A percentile compares a stretch with the other conserved stretches of the same genome.
phyloP scores from a whole-genome alignment of 306 rosid genomes.

The peach (Prunus persica) region DNA sequence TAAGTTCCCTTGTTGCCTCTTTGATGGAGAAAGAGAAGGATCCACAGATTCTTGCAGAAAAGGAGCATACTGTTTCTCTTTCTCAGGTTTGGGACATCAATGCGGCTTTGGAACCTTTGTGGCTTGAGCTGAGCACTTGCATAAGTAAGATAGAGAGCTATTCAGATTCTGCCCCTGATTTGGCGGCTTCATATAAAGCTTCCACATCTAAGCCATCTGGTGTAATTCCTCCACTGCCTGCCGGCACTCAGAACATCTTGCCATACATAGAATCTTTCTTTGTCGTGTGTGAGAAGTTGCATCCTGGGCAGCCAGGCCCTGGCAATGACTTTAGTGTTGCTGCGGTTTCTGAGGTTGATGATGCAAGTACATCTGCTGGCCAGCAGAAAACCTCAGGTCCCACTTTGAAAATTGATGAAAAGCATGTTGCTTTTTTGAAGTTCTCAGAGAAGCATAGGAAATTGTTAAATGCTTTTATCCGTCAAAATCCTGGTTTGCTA shows the following conservation, averaged over 20 bases:
- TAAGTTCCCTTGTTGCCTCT: constrained; percentile 77
- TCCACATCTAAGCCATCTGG: constrained; percentile 67
- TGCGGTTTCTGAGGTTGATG: constrained; percentile 69
- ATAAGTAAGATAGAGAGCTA: constrained; percentile 87
- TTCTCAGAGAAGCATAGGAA: constrained; percentile 97
- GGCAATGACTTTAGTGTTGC: constrained; percentile 54
- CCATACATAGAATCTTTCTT: constrained; percentile 96
- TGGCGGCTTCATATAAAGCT: constrained; percentile 44
- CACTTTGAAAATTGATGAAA: constrained; percentile 68
- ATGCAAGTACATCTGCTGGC: constrained; percentile 53
- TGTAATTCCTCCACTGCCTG: constrained; percentile 74
- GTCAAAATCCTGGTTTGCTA: constrained; percentile 94
- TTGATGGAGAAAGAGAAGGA: constrained; percentile 60
- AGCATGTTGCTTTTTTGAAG: constrained; percentile 70
- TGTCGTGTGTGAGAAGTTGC: constrained; percentile 91
- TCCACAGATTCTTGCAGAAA: constrained; percentile 34
- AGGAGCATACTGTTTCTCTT: constrained; percentile 47
- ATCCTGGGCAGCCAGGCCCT: constrained; percentile 73
- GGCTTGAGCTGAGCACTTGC: constrained; percentile 90
- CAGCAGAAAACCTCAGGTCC: constrained; percentile 57
- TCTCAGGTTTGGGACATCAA: constrained; percentile 73
- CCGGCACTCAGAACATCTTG: constrained; percentile 85
- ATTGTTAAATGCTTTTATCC: constrained; percentile 82
- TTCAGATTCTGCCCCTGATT: constrained; percentile 66
- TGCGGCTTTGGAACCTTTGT: constrained; percentile 85